phyloP scores from a whole-genome alignment of 2,329 filamentous ascomycete genomes.

The Cladosporium colombiae region DNA sequence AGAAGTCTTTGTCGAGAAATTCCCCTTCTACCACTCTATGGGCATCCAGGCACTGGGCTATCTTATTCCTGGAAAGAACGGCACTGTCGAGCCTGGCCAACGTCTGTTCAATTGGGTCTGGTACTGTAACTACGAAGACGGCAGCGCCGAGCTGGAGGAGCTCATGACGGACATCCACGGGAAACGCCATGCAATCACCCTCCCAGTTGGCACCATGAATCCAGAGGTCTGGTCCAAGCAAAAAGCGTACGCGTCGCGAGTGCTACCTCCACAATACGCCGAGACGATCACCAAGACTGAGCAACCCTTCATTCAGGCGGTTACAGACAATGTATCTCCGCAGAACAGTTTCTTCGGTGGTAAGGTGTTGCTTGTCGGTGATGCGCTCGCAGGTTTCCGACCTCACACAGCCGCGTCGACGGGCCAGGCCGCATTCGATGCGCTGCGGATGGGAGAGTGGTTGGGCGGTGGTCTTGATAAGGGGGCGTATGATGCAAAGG shows the following conservation, averaged over 20 bases:
- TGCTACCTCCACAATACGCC: slow-evolving; percentile 44
- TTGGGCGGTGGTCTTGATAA: slow-evolving; percentile 41
- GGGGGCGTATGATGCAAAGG: slow-evolving; percentile 40
- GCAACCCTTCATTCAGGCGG: slow-evolving; percentile 49
- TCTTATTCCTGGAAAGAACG: slow-evolving; percentile 48
- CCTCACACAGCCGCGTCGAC: slow-evolving; percentile 51
- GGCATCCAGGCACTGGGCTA: slow-evolving; percentile 46
- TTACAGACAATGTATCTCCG: slow-evolving; percentile 46
- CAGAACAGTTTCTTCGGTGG: slow-evolving; percentile 44
- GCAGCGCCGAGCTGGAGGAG: slow-evolving; percentile 41
- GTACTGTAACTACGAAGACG: slow-evolving; percentile 48
- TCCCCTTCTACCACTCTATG: slow-evolving; percentile 43
- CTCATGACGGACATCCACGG: slow-evolving; percentile 50
- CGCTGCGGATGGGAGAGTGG: slow-evolving; percentile 43
- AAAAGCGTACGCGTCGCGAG: slow-evolving; percentile 35
- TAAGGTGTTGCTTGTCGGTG: slow-evolving; percentile 49
- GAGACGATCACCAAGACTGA: slow-evolving; percentile 45
- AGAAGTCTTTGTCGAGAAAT: slow-evolving; percentile 40
- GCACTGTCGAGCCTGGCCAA: slow-evolving; percentile 41
- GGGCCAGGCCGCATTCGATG: slow-evolving; percentile 51
- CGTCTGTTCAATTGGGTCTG: slow-evolving; percentile 52
- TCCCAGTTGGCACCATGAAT: slow-evolving; percentile 45
- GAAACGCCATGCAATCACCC: slow-evolving; percentile 43
- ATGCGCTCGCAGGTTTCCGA: slow-evolving; percentile 49
- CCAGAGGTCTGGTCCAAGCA: slow-evolving; percentile 44